A percentile compares a stretch with the other conserved stretches of the same genome.
Evolutionary conservation across 2,329 filamentous ascomycete genomes (phyloP).

Genomic region (Cercospora sp.): DNA sequence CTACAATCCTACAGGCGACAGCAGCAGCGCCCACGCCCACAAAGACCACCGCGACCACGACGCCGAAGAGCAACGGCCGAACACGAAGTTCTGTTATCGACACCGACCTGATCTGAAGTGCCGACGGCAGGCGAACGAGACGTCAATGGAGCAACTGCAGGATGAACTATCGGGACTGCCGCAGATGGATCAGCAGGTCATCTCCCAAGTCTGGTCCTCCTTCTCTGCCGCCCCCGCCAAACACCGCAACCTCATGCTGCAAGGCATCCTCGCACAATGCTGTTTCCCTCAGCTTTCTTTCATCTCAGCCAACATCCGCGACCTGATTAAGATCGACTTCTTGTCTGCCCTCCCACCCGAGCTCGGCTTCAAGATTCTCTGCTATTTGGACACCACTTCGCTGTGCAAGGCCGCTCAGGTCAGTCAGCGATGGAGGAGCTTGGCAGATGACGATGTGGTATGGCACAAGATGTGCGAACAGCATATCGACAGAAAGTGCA

Average conservation of each 20-base stretch:
- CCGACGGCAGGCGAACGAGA: conserved; percentile 86
- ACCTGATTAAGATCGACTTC: conserved; percentile 97
- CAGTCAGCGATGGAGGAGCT: conserved; percentile 78
- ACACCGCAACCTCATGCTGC: conserved; percentile 92
- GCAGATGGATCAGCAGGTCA: conserved; percentile 85
- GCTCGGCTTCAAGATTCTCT: conserved; percentile 89
- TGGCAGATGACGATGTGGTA: conserved; percentile 96
- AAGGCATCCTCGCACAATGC: conserved; percentile 93
- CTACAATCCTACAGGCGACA: conserved; percentile 72
- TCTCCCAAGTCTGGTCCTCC: conserved; percentile 95
- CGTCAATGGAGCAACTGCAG: conserved; percentile 93
- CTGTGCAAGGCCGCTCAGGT: conserved; percentile 96
- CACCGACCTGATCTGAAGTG: conserved; percentile 94
- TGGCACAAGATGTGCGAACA: conserved; percentile 99
- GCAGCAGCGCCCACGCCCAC: conserved; percentile 23
- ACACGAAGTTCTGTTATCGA: conserved; percentile 93
- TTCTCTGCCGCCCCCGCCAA: conserved; percentile 94
- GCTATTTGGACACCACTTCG: conserved; percentile 88
- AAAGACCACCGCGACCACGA: conserved; percentile 38
- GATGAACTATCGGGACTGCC: conserved; percentile 80
- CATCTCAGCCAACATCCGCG: conserved; percentile 84
- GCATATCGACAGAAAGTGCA: conserved; percentile 90
- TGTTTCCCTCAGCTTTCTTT: conserved; percentile 97
- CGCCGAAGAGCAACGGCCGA: conserved; percentile 49
- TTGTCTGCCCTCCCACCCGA: conserved; percentile 84